Evolutionary conservation across 2,329 filamentous ascomycete species (phyloP).

Genomic region (Fusarium tupiense): DNA sequence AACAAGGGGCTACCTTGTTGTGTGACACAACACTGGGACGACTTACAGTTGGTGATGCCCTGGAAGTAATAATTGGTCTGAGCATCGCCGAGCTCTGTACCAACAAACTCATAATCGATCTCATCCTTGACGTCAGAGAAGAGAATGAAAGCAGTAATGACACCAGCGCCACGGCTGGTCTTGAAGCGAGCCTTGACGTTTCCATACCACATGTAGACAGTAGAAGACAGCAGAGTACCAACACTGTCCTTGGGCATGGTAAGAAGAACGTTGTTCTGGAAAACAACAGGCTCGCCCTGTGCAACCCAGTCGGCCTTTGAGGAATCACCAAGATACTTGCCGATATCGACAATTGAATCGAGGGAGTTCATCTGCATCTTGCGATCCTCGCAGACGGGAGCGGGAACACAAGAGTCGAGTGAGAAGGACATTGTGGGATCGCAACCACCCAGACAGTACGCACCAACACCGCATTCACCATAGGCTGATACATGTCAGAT

Average conservation of each 20-base stretch:
- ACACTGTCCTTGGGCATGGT: constrained; percentile 90
- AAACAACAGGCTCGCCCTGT: constrained; percentile 77
- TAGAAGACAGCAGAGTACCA: constrained; percentile 85
- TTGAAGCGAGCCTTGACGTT: constrained; percentile 87
- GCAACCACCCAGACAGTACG: constrained; percentile 95
- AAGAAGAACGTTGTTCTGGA: constrained; percentile 77
- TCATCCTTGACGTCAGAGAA: constrained; percentile 97
- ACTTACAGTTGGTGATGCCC: constrained; percentile 88
- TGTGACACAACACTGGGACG: neutral
- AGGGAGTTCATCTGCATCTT: constrained; percentile 79
- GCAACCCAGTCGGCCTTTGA: constrained; percentile 86
- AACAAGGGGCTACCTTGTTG: constrained; percentile 4
- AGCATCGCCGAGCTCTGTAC: constrained; percentile 76
- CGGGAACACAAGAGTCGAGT: constrained; percentile 85
- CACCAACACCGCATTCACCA: constrained; percentile 90
- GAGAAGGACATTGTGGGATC: constrained; percentile 86
- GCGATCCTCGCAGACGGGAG: constrained; percentile 80
- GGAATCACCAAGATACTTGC: constrained; percentile 87
- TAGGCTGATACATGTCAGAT: constrained; percentile 71
- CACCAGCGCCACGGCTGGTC: constrained; percentile 84
- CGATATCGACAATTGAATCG: constrained; percentile 73
- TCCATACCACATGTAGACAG: constrained; percentile 96
- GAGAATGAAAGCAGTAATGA: constrained; percentile 97
- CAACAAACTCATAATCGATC: constrained; percentile 96
- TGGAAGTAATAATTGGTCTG: constrained; percentile 99